phyloP scores from a whole-genome alignment of 108 stramenopile genomes.

The Cyclostephanos invisitatus region DNA sequence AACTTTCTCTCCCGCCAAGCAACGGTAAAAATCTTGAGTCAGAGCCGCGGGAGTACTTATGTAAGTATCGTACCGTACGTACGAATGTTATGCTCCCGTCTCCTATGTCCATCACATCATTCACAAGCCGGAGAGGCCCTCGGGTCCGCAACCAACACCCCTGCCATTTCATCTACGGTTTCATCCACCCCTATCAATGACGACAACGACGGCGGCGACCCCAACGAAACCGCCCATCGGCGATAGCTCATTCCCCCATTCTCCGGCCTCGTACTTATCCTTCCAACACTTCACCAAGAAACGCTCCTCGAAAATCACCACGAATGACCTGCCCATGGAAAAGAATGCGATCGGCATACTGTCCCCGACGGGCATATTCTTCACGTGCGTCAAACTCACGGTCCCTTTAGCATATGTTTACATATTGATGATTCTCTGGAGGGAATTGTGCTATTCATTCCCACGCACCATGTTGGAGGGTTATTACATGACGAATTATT shows the following conservation, averaged over 20 bases:
- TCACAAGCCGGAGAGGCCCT: too few relatives aligned
- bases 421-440: conserved; percentile 65
- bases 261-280: conserved; percentile 2
- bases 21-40: too few relatives aligned
- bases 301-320: conserved; percentile 16
- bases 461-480: conserved; percentile 54
- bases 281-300: conserved; percentile 21
- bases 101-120: too few relatives aligned
- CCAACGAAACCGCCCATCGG: background rate
- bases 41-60: too few relatives aligned
- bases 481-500: conserved; percentile 54
- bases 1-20: too few relatives aligned
- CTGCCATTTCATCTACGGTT: too few relatives aligned
- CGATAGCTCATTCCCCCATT: background rate
- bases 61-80: too few relatives aligned
- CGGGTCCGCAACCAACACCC: too few relatives aligned
- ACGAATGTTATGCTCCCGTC: too few relatives aligned
- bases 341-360: conserved; percentile 57
- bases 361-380: conserved; percentile 68
- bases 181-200: background rate
- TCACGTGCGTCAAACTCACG: conserved; percentile 58
- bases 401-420: conserved; percentile 76
- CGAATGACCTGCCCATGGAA: conserved; percentile 56
- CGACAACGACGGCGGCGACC: background rate
- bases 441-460: conserved; percentile 69